Conservation (phyloP, 1,284 basidiomycete species). For the Serendipita sp. region DNA sequence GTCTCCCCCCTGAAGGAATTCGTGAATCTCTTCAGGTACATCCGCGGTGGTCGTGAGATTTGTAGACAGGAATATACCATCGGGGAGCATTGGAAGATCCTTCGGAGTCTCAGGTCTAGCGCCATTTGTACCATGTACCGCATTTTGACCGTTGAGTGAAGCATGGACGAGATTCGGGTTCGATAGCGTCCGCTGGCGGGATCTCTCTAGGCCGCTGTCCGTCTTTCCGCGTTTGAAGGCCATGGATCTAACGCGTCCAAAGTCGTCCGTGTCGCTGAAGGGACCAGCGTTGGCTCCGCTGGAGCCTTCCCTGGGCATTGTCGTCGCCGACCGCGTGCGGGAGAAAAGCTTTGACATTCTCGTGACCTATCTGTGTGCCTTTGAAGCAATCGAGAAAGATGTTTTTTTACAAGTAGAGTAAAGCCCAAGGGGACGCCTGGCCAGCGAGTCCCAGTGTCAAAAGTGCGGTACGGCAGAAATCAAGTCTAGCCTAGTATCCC, state of each 20-base stretch:
- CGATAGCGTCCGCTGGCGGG: slow-evolving; percentile 5
- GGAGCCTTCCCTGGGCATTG: neutral
- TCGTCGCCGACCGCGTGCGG: neutral
- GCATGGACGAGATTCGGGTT: neutral
- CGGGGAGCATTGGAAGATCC: slow-evolving; percentile 2
- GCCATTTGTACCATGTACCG: neutral
- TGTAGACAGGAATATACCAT: neutral
- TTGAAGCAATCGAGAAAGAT: neutral
- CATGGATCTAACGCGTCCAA: neutral
- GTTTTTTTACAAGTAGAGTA: neutral
- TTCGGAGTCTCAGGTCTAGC: neutral
- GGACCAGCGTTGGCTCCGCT: neutral
- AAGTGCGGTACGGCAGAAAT: neutral
- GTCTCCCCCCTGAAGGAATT: neutral
- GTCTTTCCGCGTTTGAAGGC: slow-evolving; percentile 6
- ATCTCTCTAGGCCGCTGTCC: slow-evolving; percentile 1
- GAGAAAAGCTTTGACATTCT: slow-evolving; percentile 6
- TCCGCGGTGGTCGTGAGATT: neutral
- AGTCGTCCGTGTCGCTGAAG: slow-evolving; percentile 3
- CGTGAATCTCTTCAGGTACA: neutral
- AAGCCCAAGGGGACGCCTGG: neutral
- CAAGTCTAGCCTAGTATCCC: neutral
- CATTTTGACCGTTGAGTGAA: slow-evolving; percentile 1
- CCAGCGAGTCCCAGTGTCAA: neutral
- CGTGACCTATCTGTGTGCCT: neutral